Evolutionary conservation across 305 asterid species (phyloP), one percentile per base, ranked within the genome.

Genomic region (Nicotiana rustica): DNA sequence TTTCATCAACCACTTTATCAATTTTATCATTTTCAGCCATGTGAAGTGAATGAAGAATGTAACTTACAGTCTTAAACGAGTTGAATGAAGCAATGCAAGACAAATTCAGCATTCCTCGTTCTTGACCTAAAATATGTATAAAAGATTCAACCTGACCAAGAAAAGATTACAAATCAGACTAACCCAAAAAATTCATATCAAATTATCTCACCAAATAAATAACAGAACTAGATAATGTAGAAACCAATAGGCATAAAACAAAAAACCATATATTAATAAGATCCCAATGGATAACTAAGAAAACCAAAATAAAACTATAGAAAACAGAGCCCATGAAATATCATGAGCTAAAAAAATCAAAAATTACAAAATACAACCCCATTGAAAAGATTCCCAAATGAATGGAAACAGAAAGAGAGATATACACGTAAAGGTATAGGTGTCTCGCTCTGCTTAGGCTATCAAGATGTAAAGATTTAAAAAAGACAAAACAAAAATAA

Each of bases 111-210:
- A 29, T 2, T 29, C 31, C 31, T 29, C 31, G 31, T 2, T 29
- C 31, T 29, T 29, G 31, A 29, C 31, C 2, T 29, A 29, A 29
- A 29, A 19, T 83, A 84, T 68, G 83, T 82, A 87, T 85, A 77
- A 59, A 83, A 84, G 88, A 86, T 69, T 62, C 83, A 60, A 78
- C 90, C 97, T 90, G 97, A 68, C 49, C 82, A 82, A 69, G 15
- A 25, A 49, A 75, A 49, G 49, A 14, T 25, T 19, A 49, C 41
- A 75, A 49, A 73, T 75, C 79, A 49, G 79, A 75, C 25, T 1
- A 75, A 3, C 81, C 82, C 80, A 35, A 83, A 10, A 67, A 31
- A 80, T 67, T n/a, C 62, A 76, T 44, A 84, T 65, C 78, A 38
- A 35, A 52, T 82, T 29, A 29, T 29, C 31, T 29, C 31, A 29